Conservation (phyloP, 139 green algal genomes). For the Tetradesmus obliquus region DNA sequence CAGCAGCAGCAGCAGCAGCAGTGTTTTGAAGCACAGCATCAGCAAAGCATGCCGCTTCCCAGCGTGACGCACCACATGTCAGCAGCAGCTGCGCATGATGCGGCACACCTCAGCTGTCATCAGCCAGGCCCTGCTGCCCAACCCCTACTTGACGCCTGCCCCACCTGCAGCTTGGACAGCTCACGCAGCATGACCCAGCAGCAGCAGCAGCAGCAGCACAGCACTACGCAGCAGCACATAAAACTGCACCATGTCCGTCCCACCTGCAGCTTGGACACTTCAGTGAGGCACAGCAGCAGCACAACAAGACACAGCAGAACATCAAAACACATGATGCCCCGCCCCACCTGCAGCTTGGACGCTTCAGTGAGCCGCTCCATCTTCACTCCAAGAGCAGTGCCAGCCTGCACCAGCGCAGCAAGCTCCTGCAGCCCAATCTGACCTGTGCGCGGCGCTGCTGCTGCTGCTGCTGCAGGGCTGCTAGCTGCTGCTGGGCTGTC, state of each 20-base stretch:
- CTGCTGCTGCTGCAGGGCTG: neutral
- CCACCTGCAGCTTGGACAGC: too few species aligned
- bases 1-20: neutral
- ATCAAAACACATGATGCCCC: neutral
- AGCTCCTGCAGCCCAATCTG: conserved; percentile 59
- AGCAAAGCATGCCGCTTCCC: neutral
- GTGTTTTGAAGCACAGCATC: neutral
- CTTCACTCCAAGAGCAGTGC: conserved; percentile 25
- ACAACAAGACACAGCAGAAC: neutral
- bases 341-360: conserved; percentile 48
- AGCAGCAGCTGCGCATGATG: too few species aligned
- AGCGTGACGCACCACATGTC: too few species aligned
- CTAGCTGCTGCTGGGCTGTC: neutral
- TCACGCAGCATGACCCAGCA: too few species aligned
- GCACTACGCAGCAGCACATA: too few species aligned
- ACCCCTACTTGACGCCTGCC: too few species aligned
- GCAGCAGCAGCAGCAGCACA: too few species aligned
- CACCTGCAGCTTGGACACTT: neutral
- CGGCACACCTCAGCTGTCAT: too few species aligned
- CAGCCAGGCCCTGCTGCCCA: too few species aligned
- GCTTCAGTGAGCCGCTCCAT: conserved; percentile 50
- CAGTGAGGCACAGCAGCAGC: neutral
- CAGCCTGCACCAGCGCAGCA: conserved; percentile 56
- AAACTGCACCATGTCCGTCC: too few species aligned
- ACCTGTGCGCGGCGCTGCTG: conserved; percentile 21